Conservation (phyloP, 1,284 basidiomycete species). For the Anthracocystis walkeri region DNA sequence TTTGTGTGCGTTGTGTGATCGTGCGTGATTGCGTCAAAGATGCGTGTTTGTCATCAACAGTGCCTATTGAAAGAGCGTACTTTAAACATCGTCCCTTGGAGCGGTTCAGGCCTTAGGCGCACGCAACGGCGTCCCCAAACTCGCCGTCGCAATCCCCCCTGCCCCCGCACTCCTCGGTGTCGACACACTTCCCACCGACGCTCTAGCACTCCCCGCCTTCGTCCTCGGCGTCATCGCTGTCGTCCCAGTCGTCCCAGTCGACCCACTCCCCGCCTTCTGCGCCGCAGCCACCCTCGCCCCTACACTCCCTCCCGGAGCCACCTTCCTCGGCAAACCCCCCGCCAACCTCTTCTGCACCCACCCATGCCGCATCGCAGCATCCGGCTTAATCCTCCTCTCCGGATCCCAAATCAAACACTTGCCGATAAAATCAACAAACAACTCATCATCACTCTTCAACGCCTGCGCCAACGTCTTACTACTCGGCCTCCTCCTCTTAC, state of each 20-base stretch:
- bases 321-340: constrained; percentile 14
- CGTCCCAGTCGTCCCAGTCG: not conserved
- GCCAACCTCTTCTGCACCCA: constrained; percentile 55
- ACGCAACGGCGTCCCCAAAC: constrained; percentile 20
- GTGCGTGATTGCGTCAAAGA: not conserved
- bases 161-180: constrained; percentile 30
- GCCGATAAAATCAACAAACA: constrained; percentile 79
- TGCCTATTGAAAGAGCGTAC: no score
- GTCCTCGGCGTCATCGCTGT: constrained; percentile 12
- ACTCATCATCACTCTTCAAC: constrained; percentile 85
- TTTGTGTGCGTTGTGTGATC: not conserved
- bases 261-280: not conserved
- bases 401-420: constrained; percentile 99
- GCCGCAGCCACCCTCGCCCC: not conserved
- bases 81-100: no score
- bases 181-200: constrained; percentile 4
- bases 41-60: not conserved
- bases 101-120: constrained; percentile 13
- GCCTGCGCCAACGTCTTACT: constrained; percentile 90
- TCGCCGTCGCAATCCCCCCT: not conserved
- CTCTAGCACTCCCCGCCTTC: constrained; percentile 13
- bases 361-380: constrained; percentile 76
- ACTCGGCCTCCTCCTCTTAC: constrained; percentile 87
- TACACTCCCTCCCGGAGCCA: not conserved
- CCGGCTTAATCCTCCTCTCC: constrained; percentile 92